Base-by-base conservation (phyloP, 2,329 filamentous ascomycete genomes). In the Penicillium sp. region DNA sequence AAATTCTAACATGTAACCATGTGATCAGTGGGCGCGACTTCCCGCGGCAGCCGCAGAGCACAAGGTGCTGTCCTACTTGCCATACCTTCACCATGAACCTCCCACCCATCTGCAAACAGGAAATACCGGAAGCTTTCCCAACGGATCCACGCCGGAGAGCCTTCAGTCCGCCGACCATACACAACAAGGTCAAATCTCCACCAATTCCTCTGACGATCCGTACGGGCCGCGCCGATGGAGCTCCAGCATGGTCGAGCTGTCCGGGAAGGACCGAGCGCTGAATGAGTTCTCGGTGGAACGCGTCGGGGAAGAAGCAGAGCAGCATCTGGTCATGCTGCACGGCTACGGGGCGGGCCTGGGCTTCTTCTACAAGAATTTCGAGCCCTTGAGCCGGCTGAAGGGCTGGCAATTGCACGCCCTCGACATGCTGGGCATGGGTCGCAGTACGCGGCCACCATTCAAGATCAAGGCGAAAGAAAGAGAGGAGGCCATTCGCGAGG, bases 331-430 rank as follows among this genome's bases (percentile, higher is more conserved):
- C 39, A 95, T 98, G 82, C 75, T 98, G 4, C 93, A 98, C 66
- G 93, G 93, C 52, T 98, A 98, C 68, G 93, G 93, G 40, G 93
- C 93, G 2, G 93, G 93, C 0, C 78, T 98, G 0, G 93, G 91
- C 24, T 97, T 98, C 72, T 98, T 95, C 76, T 98, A 96, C 77
- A 91, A 93, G 72, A 98, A 98, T 66, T 95, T 95, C 51, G 93
- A 98, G 68, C 83, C 85, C 5, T 73, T 98, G 32, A 90, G 85
- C 39, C 83, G 90, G 13, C 73, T 83, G 1, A 76, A 79, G 27
- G 90, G 90, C 27, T 94, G 93, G 83, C 90, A 88, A 62, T 73
- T 98, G 13, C 97, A 93, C 65, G 89, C 91, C 1, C 75, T 98
- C n/a, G 91, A 98, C 63, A 82, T 97, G 78, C 77, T 96, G 12